These are phyloP conservation scores for Trametes sp. DNA, from an alignment of 1,284 basidiomycete genomes.

Conservation along the genomic window DNA sequence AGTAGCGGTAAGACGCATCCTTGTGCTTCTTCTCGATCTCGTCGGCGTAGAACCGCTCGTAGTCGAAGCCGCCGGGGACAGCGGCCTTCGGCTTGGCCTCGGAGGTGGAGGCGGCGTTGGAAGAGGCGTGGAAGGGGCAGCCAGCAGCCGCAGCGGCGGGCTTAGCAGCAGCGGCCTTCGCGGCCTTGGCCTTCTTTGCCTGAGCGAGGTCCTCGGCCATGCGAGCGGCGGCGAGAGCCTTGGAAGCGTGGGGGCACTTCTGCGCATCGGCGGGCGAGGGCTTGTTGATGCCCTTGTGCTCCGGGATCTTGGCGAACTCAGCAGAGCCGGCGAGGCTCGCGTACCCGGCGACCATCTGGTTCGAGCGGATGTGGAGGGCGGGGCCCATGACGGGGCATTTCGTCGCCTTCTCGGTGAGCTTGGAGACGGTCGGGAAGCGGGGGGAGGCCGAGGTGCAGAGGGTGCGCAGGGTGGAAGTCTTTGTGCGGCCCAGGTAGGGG, in stretches of 20 bases:
- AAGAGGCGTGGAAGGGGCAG: constrained; percentile 73
- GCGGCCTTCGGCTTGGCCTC: constrained; percentile 48
- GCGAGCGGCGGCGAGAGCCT: constrained; percentile 82
- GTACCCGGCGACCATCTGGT: constrained; percentile 80
- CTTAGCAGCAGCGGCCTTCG: constrained; percentile 43
- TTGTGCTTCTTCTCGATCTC: constrained; percentile 98
- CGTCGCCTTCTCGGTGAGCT: constrained; percentile 85
- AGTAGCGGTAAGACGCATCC: constrained; percentile 98
- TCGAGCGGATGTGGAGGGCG: constrained; percentile 77
- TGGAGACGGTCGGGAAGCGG: constrained; percentile 78
- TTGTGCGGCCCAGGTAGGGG: constrained; percentile 89
- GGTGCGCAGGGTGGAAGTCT: constrained; percentile 80
- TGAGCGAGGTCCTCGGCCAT: constrained; percentile 77
- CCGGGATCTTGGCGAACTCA: constrained; percentile 88
- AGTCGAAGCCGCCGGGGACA: constrained; percentile 70
- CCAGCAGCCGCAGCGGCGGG: constrained; percentile 51
- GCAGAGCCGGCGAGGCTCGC: constrained; percentile 83
- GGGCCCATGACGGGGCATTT: constrained; percentile 94
- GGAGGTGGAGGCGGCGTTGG: constrained; percentile 38
- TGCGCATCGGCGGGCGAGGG: constrained; percentile 65
- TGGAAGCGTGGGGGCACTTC: constrained; percentile 90
- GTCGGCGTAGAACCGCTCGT: constrained; percentile 87
- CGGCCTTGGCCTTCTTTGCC: constrained; percentile 49
- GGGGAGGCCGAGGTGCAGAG: constrained; percentile 78
- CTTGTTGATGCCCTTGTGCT: constrained; percentile 77